Evolutionary conservation across 192 early-diverging fungal genomes (phyloP), one percentile per base, ranked within the genome.

Genomic region (Coemansia sp.): DNA sequence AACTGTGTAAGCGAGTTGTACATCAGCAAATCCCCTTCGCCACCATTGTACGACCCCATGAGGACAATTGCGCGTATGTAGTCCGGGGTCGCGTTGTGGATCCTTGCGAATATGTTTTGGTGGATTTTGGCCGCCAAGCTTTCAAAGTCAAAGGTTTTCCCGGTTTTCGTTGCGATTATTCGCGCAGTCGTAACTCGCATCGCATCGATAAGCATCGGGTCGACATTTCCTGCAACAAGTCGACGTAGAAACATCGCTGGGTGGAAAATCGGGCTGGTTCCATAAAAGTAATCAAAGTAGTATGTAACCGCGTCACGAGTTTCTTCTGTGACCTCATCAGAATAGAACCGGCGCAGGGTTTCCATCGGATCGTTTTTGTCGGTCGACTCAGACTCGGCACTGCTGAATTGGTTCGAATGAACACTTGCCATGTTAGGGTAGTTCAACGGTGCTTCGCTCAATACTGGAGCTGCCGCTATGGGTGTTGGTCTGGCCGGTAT

Each of bases 201-300:
- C 5, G 71, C 61, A 23, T 70, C 68, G 43, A 79, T 70, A 3
- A 79, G 61, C 19, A 79, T 62, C 25, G 54, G 71, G 11, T 70
- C 71, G 20, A 79, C 68, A 17, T 70, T 58, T n/a, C 76, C 76
- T n/a, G 63, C 42, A 25, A 79, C 71, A 7, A 79, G 34, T 17
- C 71, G 62, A 15, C 71, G 68, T 13, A 79, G 11, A 46, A 79
- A 65, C 40, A 69, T 52, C 2, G 76, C 71, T 10, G 76, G 76
- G 33, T 79, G 76, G 46, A 79, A 79, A 8, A 79, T 79, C 19
- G 76, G 71, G 35, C 76, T 73, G 33, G 73, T 67, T 41, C 58
- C 61, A 40, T 79, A 79, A 64, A 70, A 79, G 53, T 79, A 79
- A 45, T 73, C 71, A 56, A 79, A 70, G 53, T 74, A 79, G 62